A percentile compares a stretch with the other conserved stretches of the same genome.
Conservation (phyloP, 2,329 filamentous ascomycete genomes). For the Colletotrichum abscissum region DNA sequence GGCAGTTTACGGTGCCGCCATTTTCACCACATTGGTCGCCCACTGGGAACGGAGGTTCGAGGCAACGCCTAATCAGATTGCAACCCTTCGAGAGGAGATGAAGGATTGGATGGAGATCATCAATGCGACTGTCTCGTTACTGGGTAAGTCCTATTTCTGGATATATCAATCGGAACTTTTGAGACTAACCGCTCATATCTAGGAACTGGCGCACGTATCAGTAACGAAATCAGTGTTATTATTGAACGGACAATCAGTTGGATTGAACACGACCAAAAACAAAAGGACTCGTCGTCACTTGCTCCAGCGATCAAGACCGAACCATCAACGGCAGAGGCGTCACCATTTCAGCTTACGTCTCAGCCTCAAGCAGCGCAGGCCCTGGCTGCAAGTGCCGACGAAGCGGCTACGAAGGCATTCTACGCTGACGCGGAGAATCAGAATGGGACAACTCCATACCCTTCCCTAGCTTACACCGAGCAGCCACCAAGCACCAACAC, state of each 20-base stretch:
- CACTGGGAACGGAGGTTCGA: constrained; percentile 74
- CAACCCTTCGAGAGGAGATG: constrained; percentile 74
- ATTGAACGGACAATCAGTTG: constrained; percentile 63
- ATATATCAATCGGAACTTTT: too few relatives aligned
- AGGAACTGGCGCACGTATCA: constrained; percentile 59
- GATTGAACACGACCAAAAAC: constrained; percentile 60
- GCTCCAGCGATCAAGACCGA: constrained; percentile 26
- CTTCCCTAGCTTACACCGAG: constrained; percentile 44
- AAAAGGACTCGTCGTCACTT: constrained; percentile 30
- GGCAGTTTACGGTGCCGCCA: constrained; percentile 77
- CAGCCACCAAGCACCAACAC: constrained; percentile 37
- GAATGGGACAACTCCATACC: constrained; percentile 44
- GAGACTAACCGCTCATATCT: constrained; percentile 23
- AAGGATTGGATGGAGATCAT: constrained; percentile 75
- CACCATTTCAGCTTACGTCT: constrained; percentile 18
- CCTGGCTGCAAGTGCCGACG: constrained; percentile 11
- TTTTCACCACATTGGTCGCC: constrained; percentile 78
- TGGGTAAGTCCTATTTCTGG: constrained; percentile 63
- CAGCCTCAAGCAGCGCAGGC: constrained; percentile 16
- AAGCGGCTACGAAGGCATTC: constrained; percentile 43
- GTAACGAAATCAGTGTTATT: constrained; percentile 57
- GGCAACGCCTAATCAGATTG: constrained; percentile 68
- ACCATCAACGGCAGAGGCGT: constrained; percentile 2
- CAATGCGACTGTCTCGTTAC: constrained; percentile 71
- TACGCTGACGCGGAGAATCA: constrained; percentile 42